phyloP scores from a whole-genome alignment of 768 basidiomycete genomes.

The Macrocybe gigantea region DNA sequence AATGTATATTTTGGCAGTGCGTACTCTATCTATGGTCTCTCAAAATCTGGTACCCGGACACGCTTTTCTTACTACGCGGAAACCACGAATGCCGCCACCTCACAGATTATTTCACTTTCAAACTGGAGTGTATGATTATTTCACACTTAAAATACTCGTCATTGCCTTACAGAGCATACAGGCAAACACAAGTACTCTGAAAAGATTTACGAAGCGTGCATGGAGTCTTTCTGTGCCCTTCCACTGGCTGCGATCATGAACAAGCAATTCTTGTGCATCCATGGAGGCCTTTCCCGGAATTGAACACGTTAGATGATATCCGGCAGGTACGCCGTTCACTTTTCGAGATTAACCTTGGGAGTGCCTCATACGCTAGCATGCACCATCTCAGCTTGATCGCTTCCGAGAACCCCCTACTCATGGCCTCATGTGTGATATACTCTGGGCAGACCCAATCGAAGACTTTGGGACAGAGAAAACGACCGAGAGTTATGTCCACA shows the following conservation, averaged over 20 bases:
- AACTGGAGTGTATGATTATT: constrained; percentile 82
- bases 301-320: constrained; percentile 93
- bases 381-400: constrained; percentile 71
- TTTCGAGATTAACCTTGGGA: neutral
- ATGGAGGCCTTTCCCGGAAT: constrained; percentile 96
- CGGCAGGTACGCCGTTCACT: constrained; percentile 53
- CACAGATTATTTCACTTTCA: constrained; percentile 99
- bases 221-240: constrained; percentile 94
- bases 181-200: constrained; percentile 99
- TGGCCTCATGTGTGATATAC: constrained; percentile 96
- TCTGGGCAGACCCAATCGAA: constrained; percentile 98
- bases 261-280: constrained; percentile 98
- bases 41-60: constrained; percentile 99
- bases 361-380: neutral
- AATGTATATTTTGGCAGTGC: constrained; percentile 50
- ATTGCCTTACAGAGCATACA: constrained; percentile 20
- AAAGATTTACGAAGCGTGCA: constrained; percentile 92
- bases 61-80: constrained; percentile 91
- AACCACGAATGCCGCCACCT: constrained; percentile 99
- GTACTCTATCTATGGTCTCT: constrained; percentile 96
- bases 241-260: constrained; percentile 98
- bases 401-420: constrained; percentile 98
- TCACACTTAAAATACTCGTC: constrained; percentile 5
- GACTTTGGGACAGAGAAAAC: constrained; percentile 96
- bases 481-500: constrained; percentile 87